Evolutionary conservation across 352 stramenopile genomes (phyloP).

Genomic region (Stramenopiles sp.): DNA sequence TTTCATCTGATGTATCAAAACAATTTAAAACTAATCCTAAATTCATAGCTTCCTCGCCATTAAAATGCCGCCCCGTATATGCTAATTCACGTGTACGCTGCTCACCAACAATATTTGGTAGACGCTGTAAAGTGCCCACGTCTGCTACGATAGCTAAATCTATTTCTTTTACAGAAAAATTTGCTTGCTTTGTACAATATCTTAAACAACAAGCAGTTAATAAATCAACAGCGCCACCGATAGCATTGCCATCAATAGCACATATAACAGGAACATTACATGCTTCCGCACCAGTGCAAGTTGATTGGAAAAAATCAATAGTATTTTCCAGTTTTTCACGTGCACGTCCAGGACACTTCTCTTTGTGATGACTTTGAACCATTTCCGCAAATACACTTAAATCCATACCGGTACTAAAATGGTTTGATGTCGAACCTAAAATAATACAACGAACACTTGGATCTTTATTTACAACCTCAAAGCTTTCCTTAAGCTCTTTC

Average conservation of each 20-base stretch:
- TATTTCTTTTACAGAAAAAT: constrained; percentile 29
- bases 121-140: constrained; percentile 30
- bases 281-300: constrained; percentile 23
- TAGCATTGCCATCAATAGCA: constrained; percentile 24
- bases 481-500: constrained; percentile 21
- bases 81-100: constrained; percentile 28
- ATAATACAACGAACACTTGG: constrained; percentile 20
- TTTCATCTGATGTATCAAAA: not conserved
- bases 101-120: constrained; percentile 27
- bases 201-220: constrained; percentile 27
- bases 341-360: not conserved
- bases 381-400: constrained; percentile 4
- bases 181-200: constrained; percentile 22
- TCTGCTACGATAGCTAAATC: constrained; percentile 28
- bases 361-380: too few species aligned
- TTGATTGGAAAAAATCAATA: constrained; percentile 12
- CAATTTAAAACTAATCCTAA: constrained; percentile 22
- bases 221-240: constrained; percentile 26
- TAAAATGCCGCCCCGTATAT: constrained; percentile 24
- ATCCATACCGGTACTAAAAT: constrained; percentile 21
- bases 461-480: constrained; percentile 22
- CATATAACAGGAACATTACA: constrained; percentile 28
- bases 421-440: constrained; percentile 19
- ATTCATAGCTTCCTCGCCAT: constrained; percentile 18
- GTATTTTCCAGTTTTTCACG: not conserved